Base-by-base conservation (phyloP, 2,329 filamentous ascomycete species). In the Phialophora macrospora region DNA sequence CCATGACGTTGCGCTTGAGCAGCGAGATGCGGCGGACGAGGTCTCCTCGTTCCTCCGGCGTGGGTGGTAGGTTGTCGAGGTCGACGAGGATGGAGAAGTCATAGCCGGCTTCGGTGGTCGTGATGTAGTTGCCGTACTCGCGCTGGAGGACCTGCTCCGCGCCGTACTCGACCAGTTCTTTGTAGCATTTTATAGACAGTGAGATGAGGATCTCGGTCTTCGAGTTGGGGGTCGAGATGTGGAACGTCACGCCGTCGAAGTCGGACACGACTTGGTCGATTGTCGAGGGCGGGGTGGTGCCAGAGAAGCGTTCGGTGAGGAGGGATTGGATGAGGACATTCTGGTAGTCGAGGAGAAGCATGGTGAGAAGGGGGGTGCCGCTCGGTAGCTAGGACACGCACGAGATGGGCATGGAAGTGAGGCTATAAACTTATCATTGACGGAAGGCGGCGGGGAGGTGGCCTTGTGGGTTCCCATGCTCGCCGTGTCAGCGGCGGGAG, bases 241-340 rank as follows among this genome's bases (percentile, higher is more conserved):
- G 95, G 81, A 98, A 99, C 72, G 91, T 96, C 73, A 98, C 95
- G 77, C 94, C 94, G 81, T 99, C 96, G 77, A 99, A 99, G 81
- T 99, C 95, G 77, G 94, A 98, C 69, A 97, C 92, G 70, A 96
- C 92, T 83, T 99, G 95, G 81, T 99, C 96, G 78, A 99, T 97
- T 73, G 91, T 92, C 65, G 60, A 56, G 26, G 66, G 67, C 54
- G 70, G 63, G 69, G 66, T 75, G 52, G 24, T 51, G 91, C 91
- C 91, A 62, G 90, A 91, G 83, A 99, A 96, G 75, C 95, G 87
- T 83, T 99, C 96, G 73, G 90, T 96, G 72, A 99, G 87, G 72
- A 99, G 88, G 74, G 93, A 94, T 83, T 98, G 93, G 74, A 99
- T 96, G 77, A 99, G 87, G 59, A 96, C 92, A 80, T 99, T 99